Evolutionary conservation across 2,329 filamentous ascomycete genomes (phyloP).

Genomic region (Pseudovirgaria hyperparasitica): DNA sequence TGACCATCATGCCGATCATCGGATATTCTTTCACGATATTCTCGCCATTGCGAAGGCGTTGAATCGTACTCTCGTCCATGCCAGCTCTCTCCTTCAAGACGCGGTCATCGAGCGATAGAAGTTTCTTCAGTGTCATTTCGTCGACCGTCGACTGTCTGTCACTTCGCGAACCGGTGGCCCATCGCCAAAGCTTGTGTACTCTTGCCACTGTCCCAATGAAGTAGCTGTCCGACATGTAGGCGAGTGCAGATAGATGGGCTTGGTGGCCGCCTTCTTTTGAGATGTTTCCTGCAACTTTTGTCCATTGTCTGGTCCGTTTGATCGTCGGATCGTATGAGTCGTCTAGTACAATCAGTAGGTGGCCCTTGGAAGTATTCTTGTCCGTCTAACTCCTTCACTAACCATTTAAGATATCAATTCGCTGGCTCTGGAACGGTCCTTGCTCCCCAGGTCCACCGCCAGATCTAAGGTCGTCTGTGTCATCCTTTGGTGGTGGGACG

Average conservation of each 20-base stretch:
- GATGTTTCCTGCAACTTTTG: slow-evolving; percentile 62
- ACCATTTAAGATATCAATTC: slow-evolving; percentile 44
- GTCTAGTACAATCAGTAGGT: slow-evolving; percentile 18
- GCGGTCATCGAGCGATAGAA: slow-evolving; percentile 32
- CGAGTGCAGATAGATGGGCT: slow-evolving; percentile 75
- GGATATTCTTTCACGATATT: slow-evolving; percentile 36
- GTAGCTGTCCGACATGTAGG: slow-evolving; percentile 85
- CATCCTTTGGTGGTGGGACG: slow-evolving; percentile 32
- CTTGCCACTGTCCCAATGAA: slow-evolving; percentile 84
- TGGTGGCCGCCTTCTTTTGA: slow-evolving; percentile 59
- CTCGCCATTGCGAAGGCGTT: slow-evolving; percentile 25
- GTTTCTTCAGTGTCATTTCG: slow-evolving; percentile 30
- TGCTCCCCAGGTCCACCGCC: slow-evolving; percentile 16
- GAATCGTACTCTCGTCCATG: slow-evolving; percentile 39
- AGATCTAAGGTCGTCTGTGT: slow-evolving; percentile 18
- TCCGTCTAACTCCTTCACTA: slow-evolving; percentile 10
- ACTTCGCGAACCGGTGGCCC: slow-evolving; percentile 36
- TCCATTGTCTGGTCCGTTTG: slow-evolving; percentile 56
- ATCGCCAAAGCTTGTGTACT: slow-evolving; percentile 69
- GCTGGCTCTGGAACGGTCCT: slow-evolving; percentile 46
- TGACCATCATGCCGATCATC: slow-evolving; percentile 71
- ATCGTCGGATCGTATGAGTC: slow-evolving; percentile 43
- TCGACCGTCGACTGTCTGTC: slow-evolving; percentile 25
- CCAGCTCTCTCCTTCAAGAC: slow-evolving; percentile 28
- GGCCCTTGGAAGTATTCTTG: background rate